Evolutionary conservation across 176 grass and related monocot species (phyloP), one percentile per base, ranked within the genome.

Genomic region (Juncus inflexus): DNA sequence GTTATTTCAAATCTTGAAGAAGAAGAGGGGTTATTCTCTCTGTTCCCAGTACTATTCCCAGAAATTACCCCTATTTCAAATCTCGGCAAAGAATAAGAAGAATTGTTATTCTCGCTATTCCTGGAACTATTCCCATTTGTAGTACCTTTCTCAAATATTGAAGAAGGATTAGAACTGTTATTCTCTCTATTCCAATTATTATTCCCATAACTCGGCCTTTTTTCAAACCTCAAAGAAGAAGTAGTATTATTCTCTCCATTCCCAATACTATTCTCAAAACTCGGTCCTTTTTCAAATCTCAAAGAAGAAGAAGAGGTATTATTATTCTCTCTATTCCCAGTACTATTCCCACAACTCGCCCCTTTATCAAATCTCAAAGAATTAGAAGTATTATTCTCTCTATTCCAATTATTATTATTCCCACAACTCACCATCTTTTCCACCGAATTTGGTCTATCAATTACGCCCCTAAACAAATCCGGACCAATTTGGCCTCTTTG

Each of bases 401-500:
- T 63, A 78, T 76, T 66, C 66, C 35, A 64, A 47, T 5, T 47
- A 47, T 28, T 28, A 28, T 47, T 47, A 47, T 47, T 47, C 43
- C 43, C 43, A 47, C 9, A 47, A 47, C 43, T 47, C 9, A 28
- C 19, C 19, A 28, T 28, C 1, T 83, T 77, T 57, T 61, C 82
- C 37, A 42, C 15, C 49, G 67, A 65, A 54, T 81, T 64, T 64
- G 55, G 74, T 68, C 61, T 78, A 75, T 67, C 58, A 62, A 72
- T 72, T 38, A 60, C 74, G 45, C 64, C 71, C 61, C 78, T 82
- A 86, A 68, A 80, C 45, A 69, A 66, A 66, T 64, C 70, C 49
- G 50, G 78, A 65, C 53, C 56, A 51, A 19, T 42, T 58, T 43
- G 40, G 40, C 53, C 67, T 70, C 39, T 70, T 43, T 35, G 37